Base-by-base conservation (phyloP, 140 eudicot genomes). In the Stevia rebaudiana region DNA sequence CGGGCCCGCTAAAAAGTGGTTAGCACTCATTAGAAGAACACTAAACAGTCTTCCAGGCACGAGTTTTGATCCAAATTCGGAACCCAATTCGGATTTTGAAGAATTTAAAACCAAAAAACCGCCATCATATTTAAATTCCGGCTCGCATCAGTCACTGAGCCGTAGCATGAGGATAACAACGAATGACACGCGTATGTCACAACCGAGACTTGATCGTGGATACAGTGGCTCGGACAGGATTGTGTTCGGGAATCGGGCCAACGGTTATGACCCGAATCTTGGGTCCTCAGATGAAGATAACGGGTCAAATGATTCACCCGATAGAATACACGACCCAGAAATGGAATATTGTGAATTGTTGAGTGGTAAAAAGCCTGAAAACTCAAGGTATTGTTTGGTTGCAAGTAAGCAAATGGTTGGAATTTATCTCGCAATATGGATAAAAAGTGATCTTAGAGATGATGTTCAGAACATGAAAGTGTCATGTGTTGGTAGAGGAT, bases 351-450 rank as follows among this genome's bases (percentile, higher is more conserved):
- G 46, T 41, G 82, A 82, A 36, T 73, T 68, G 30, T 49, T 60
- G 15, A 64, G 77, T 10, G 95, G 81, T 47, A 78, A 79, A 65
- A 65, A 67, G 19, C 46, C 41, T 1, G 69, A 74, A 46, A 80
- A 81, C 65, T 78, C 86, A 10, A 80, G 83, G 79, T 90, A 87
- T 41, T 87, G 94, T 80, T 77, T 90, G 71, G 97, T 82, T 30
- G 95, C 95, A 23, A 90, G 97, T 71, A 90, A 90, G 74, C 97
- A 90, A 58, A 90, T 86, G 97, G 97, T 90, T 10, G 97, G 97
- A 28, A 80, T 90, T 10, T 84, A 84, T 76, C 88, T 90, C 46
- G 84, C 94, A 0, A 69, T 90, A 9, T 90, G 97, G 97, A 82
- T 90, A 36, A 86, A 72, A 70, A 84, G 81, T 62, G 90, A 87